Conservation (phyloP, 73 alveolate species). For the Durusdinium trenchii region DNA sequence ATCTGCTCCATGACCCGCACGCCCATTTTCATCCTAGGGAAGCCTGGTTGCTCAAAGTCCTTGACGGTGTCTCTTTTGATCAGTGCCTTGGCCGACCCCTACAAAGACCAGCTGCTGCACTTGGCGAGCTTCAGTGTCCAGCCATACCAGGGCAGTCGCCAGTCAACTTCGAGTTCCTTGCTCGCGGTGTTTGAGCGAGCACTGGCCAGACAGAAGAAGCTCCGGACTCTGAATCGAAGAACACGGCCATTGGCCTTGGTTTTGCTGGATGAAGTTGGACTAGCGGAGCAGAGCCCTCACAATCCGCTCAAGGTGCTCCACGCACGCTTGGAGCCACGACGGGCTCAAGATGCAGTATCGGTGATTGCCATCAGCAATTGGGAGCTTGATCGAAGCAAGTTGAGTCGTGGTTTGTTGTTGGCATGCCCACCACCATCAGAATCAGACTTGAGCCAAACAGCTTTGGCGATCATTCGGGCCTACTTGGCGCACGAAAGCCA, state of each 20-base stretch:
- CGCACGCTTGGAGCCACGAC: conserved; percentile 97
- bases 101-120: conserved; percentile 59
- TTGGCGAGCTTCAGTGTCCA: conserved; percentile 48
- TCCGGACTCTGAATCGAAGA: conserved; percentile 37
- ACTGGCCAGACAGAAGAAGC: not conserved
- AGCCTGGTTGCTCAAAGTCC: conserved; percentile 98
- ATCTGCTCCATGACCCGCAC: conserved; percentile 96
- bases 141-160: conserved; percentile 54
- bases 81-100: conserved; percentile 96
- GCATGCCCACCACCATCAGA: conserved; percentile 60
- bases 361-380: conserved; percentile 92
- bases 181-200: conserved; percentile 38
- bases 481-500: conserved; percentile 28
- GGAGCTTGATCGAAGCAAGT: conserved; percentile 97
- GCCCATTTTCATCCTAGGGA: conserved; percentile 97
- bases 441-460: not conserved
- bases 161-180: conserved; percentile 17
- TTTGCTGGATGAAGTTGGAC: conserved; percentile 97
- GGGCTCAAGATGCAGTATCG: conserved; percentile 96
- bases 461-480: conserved; percentile 48
- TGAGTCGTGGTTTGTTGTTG: conserved; percentile 96
- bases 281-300: conserved; percentile 97
- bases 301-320: conserved; percentile 97
- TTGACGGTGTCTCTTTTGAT: conserved; percentile 96
- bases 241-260: conserved; percentile 91